Evolutionary conservation across 352 stramenopile genomes (phyloP), one percentile per base, ranked within the genome.

Genomic region (Globisporangium takayamanum): DNA sequence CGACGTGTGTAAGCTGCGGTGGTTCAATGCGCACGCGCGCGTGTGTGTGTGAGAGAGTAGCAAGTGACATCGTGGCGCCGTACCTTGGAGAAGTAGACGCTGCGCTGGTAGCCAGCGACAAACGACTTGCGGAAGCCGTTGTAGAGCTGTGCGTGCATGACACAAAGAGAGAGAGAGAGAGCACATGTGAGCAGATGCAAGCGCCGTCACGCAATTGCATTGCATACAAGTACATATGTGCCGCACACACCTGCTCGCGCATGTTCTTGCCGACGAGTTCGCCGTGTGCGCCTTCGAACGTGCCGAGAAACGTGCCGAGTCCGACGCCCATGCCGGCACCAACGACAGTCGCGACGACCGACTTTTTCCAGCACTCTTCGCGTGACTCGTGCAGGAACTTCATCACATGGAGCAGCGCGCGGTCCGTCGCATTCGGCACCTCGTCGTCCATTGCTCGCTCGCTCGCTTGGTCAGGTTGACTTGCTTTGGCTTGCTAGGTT

Each of bases 31-130:
- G 14, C 41, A 46, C 20, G 33, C 11, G 33, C 1, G 33, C 5
- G 33, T 39, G 16, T n/a, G 10, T 18, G 22, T 26, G 8, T 16
- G 16, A 28, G 10, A 49, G 44, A 5, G 44, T 12, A 28, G 44
- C 20, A 15, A 4, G 11, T 25, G 7, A 49, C 44, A 25, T 4
- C 14, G 46, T 5, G 4, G 6, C 14, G 22, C 30, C 33, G 20
- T 71, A 76, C 84, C 76, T 89, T 91, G 65, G 84, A 84, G 53
- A 92, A 95, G 80, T 95, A 94, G 50, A 92, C 60, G 64, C 86
- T 95, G 61, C 86, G 84, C 51, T 76, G 66, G 64, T 88, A 94
- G 28, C 82, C 74, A 22, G 86, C 76, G 49, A 78, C 70, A 54
- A 92, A 79, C 20, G 84, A 92, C 72, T 92, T 92, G 62, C 80